These are phyloP conservation scores for Leavenworthia alabamica DNA, from an alignment of 345 rosid genomes.

Conservation along the genomic window DNA sequence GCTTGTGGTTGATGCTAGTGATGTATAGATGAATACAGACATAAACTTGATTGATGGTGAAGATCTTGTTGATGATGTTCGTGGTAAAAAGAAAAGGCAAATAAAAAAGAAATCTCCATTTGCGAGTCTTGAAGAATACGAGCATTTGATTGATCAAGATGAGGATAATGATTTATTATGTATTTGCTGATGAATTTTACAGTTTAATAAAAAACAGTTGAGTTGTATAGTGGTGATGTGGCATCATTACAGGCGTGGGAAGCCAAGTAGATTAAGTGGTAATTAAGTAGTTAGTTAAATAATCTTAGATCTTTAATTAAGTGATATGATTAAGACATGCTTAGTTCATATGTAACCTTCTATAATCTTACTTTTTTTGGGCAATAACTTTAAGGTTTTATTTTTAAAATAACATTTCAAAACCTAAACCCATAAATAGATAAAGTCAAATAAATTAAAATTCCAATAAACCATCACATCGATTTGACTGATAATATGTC, in stretches of 20 bases:
- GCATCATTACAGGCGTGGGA: slow-evolving; percentile 21
- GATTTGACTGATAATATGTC: background rate
- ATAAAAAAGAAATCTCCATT: slow-evolving; percentile 57
- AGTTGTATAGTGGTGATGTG: background rate
- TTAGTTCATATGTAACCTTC: slow-evolving; percentile 22
- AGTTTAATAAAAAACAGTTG: background rate
- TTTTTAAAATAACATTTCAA: background rate
- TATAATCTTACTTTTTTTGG: slow-evolving; percentile 16
- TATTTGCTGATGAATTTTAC: background rate
- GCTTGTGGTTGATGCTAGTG: slow-evolving; percentile 54
- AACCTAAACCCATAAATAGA: background rate
- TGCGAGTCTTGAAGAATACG: slow-evolving; percentile 79
- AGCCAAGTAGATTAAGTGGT: slow-evolving; percentile 17
- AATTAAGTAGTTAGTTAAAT: slow-evolving; percentile 10
- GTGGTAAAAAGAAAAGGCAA: slow-evolving; percentile 39
- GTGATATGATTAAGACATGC: slow-evolving; percentile 35
- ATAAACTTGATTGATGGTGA: slow-evolving; percentile 48
- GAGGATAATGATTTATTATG: background rate
- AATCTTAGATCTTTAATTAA: slow-evolving; percentile 13
- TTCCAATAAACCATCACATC: background rate
- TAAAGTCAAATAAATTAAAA: background rate
- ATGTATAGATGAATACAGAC: slow-evolving; percentile 49
- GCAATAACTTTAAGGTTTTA: background rate
- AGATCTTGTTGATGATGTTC: slow-evolving; percentile 23
- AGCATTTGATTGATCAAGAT: slow-evolving; percentile 59